Percentiles rank a stretch among this genome's conserved stretches.
Evolutionary conservation across 768 basidiomycete species (phyloP).

Genomic region (Mycena rosella): DNA sequence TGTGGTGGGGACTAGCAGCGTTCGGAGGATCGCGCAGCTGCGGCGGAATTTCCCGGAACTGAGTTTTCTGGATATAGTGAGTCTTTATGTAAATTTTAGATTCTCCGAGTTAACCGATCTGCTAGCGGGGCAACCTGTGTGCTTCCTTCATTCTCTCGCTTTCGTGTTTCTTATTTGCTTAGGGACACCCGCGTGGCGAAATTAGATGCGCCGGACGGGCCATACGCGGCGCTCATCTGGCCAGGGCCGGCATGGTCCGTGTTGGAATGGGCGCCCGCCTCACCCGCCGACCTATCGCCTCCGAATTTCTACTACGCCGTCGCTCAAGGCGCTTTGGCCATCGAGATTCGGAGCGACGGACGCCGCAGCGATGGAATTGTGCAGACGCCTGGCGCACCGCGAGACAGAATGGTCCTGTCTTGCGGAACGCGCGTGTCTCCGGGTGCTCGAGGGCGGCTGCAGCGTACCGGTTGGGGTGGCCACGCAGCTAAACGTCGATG

Average conservation of each 20-base stretch:
- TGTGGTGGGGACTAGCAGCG: constrained; percentile 94
- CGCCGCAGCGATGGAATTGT: constrained; percentile 68
- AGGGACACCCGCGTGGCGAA: constrained; percentile 95
- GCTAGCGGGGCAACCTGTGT: constrained; percentile 91
- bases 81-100: constrained; percentile 44
- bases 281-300: constrained; percentile 76
- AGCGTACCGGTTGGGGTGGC: constrained; percentile 93
- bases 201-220: constrained; percentile 85
- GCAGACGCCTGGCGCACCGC: constrained; percentile 78
- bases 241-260: constrained; percentile 91
- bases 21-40: constrained; percentile 92
- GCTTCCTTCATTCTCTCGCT: constrained; percentile 16
- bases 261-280: constrained; percentile 82
- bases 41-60: constrained; percentile 81
- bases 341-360: constrained; percentile 87
- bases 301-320: constrained; percentile 90
- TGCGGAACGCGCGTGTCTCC: constrained; percentile 90
- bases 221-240: constrained; percentile 91
- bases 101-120: constrained; percentile 5
- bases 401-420: constrained; percentile 81
- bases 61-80: constrained; percentile 88
- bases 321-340: constrained; percentile 91
- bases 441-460: constrained; percentile 96
- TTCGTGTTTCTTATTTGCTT: constrained; percentile 15
- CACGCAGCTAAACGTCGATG: constrained; percentile 55